phyloP scores from a whole-genome alignment of 2,329 filamentous ascomycete genomes.

The Aspergillus texensis region DNA sequence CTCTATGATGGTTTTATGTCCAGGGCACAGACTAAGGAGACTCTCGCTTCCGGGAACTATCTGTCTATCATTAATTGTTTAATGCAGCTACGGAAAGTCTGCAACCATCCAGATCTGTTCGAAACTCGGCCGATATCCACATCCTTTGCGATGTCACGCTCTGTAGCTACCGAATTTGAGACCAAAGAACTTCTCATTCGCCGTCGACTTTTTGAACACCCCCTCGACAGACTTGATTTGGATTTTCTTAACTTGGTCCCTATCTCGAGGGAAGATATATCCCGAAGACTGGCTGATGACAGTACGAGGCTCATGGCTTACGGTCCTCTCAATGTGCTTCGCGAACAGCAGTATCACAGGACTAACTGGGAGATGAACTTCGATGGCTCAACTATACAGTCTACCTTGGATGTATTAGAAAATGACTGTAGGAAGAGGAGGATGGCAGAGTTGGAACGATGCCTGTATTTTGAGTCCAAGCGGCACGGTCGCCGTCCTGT shows the following conservation, averaged over 20 bases:
- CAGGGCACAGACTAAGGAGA: conserved; percentile 83
- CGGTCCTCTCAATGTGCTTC: conserved; percentile 67
- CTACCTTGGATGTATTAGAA: conserved; percentile 73
- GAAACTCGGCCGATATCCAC: conserved; percentile 96
- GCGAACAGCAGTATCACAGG: conserved; percentile 67
- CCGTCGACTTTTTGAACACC: conserved; percentile 61
- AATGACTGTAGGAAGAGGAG: conserved; percentile 68
- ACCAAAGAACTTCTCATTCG: conserved; percentile 72
- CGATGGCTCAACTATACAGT: conserved; percentile 68
- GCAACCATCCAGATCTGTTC: conserved; percentile 97
- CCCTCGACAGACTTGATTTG: conserved; percentile 68
- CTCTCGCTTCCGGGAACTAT: conserved; percentile 89
- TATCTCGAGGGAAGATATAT: conserved; percentile 68
- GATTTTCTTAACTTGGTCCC: conserved; percentile 80
- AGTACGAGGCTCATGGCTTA: conserved; percentile 71
- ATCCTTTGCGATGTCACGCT: conserved; percentile 87
- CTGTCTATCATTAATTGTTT: conserved; percentile 97
- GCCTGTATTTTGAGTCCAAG: conserved; percentile 77
- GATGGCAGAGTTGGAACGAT: conserved; percentile 78
- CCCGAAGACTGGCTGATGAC: conserved; percentile 53
- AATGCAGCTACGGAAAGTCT: conserved; percentile 96
- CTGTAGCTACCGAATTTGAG: conserved; percentile 73
- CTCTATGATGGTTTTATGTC: conserved; percentile 96
- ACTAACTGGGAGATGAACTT: conserved; percentile 60
- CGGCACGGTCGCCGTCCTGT: conserved; percentile 79